Conservation (phyloP, 2,329 filamentous ascomycete genomes). For the Colletotrichum simmondsii region DNA sequence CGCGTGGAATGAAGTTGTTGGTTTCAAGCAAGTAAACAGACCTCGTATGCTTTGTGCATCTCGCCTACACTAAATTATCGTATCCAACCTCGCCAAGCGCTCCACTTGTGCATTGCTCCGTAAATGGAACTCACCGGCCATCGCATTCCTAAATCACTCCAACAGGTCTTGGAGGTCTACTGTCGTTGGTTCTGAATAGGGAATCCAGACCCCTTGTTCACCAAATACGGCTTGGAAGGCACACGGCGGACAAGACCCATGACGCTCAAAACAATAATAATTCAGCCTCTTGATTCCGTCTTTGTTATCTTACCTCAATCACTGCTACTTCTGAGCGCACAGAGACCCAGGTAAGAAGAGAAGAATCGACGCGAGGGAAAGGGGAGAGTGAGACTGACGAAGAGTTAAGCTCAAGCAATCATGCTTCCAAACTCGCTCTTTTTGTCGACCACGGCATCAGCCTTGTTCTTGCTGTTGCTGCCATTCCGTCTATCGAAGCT, state of each 20-base stretch:
- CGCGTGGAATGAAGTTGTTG: background rate
- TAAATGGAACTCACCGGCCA: background rate
- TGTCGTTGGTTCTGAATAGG: background rate
- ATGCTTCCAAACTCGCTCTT: background rate
- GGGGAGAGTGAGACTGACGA: background rate
- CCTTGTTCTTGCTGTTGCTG: background rate
- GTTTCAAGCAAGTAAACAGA: background rate
- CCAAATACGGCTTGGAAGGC: background rate
- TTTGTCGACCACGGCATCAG: background rate
- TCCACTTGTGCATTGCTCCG: background rate
- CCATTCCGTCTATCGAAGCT: background rate
- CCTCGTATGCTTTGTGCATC: background rate
- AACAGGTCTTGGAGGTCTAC: background rate
- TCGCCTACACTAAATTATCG: background rate
- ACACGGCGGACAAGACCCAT: background rate
- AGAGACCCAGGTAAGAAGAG: background rate
- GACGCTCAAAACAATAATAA: background rate
- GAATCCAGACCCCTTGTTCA: background rate
- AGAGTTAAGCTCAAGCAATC: background rate
- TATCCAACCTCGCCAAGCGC: background rate
- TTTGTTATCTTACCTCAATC: background rate
- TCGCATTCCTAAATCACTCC: background rate
- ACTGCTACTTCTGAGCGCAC: too few relatives aligned
- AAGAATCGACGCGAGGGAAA: background rate
- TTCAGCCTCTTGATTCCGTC: background rate